These are phyloP conservation scores for Trametes meyenii DNA, from an alignment of 768 basidiomycete genomes.

Conservation along the genomic window DNA sequence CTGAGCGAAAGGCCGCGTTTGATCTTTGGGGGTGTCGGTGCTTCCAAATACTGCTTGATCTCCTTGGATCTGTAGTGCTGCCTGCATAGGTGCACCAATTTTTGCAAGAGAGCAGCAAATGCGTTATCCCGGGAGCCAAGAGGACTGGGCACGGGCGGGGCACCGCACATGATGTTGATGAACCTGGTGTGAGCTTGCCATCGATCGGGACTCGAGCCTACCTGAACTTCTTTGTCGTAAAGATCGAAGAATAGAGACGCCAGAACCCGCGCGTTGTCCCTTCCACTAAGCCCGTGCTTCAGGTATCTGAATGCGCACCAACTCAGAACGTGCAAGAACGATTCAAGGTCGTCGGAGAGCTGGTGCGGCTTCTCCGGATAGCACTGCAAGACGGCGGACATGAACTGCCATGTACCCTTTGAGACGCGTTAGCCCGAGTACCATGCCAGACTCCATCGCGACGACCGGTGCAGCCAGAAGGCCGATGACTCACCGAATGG, in stretches of 20 bases:
- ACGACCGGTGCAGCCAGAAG: background rate
- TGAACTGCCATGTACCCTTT: background rate
- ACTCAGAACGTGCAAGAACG: background rate
- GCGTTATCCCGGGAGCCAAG: too few species aligned
- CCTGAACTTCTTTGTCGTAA: background rate
- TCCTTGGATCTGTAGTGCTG: too few species aligned
- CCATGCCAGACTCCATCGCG: background rate
- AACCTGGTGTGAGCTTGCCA: too few species aligned
- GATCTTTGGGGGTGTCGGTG: too few species aligned
- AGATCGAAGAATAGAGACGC: background rate
- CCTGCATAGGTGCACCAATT: too few species aligned
- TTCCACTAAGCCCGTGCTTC: background rate
- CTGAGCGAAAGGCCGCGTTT: too few species aligned
- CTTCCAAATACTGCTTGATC: too few species aligned
- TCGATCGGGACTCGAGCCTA: too few species aligned
- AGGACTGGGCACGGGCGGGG: too few species aligned
- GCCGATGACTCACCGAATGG: background rate
- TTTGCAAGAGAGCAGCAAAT: too few species aligned
- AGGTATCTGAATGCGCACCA: background rate
- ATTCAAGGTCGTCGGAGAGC: background rate
- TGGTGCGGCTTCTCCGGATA: background rate
- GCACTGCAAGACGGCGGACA: background rate
- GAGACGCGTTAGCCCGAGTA: background rate
- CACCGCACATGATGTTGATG: too few species aligned
- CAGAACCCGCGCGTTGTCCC: background rate